phyloP scores from a whole-genome alignment of 305 asterid genomes.

The Rubia tinctorum region DNA sequence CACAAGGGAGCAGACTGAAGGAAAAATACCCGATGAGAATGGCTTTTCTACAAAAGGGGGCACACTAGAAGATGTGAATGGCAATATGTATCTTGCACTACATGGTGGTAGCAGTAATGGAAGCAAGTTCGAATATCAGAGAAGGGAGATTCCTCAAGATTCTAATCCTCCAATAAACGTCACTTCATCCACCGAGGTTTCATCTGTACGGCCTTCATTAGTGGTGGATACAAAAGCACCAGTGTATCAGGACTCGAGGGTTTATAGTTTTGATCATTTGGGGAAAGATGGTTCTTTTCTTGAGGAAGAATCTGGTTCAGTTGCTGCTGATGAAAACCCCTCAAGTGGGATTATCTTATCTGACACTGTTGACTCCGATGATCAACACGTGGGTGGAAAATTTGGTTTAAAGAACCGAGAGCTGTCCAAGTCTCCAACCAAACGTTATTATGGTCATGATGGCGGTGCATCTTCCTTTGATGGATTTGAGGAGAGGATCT shows the following conservation, averaged over 20 bases:
- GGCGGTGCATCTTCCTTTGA: slow-evolving; percentile 79
- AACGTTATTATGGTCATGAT: slow-evolving; percentile 53
- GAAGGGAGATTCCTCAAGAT: slow-evolving; percentile 24
- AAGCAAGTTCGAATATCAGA: slow-evolving; percentile 22
- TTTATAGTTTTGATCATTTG: slow-evolving; percentile 11
- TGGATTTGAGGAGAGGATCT: slow-evolving; percentile 41
- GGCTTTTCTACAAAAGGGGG: slow-evolving; percentile 14
- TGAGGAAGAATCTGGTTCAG: slow-evolving; percentile 19
- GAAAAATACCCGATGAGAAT: too few relatives aligned
- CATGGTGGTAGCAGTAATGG: slow-evolving; percentile 25
- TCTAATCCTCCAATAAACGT: slow-evolving; percentile 5
- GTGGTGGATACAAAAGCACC: slow-evolving; percentile 17
- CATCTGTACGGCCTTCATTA: slow-evolving; percentile 22
- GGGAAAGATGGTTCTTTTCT: slow-evolving; percentile 19
- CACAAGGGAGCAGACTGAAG: slow-evolving; percentile 6
- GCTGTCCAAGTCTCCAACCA: slow-evolving; percentile 36
- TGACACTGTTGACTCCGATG: slow-evolving; percentile 33
- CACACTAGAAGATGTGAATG: slow-evolving; percentile 11
- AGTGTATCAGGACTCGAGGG: slow-evolving; percentile 20
- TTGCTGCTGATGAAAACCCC: slow-evolving; percentile 30
- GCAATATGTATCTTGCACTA: slow-evolving; percentile 14
- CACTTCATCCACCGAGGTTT: slow-evolving; percentile 20
- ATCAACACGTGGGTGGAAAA: slow-evolving; percentile 34
- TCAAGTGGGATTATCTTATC: slow-evolving; percentile 32
- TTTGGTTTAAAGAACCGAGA: slow-evolving; percentile 23